Conservation (phyloP, 1,284 basidiomycete genomes). For the Cryptococcus amylolentus region DNA sequence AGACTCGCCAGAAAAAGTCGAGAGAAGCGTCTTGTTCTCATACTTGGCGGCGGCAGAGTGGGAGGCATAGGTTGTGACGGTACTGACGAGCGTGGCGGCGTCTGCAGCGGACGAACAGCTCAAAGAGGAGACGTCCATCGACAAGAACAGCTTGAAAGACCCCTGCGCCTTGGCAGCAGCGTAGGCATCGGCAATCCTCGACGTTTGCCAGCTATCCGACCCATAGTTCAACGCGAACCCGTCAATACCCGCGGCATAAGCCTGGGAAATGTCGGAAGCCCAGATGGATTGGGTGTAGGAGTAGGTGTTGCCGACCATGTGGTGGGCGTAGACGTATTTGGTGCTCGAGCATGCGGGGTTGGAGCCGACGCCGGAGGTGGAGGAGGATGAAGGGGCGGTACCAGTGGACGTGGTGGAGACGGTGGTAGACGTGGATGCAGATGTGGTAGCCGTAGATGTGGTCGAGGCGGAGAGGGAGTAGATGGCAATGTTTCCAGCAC, state of each 20-base stretch:
- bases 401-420: conserved; percentile 1
- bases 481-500: conserved; percentile 2
- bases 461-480: conserved; percentile 2
- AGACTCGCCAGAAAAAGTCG: conserved; percentile 70
- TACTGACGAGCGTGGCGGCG: conserved; percentile 56
- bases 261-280: conserved; percentile 45
- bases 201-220: conserved; percentile 62
- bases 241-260: conserved; percentile 52
- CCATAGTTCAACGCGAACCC: conserved; percentile 67
- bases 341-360: conserved; percentile 18
- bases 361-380: conserved; percentile 15
- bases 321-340: conserved; percentile 44
- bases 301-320: conserved; percentile 49
- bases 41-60: conserved; percentile 65
- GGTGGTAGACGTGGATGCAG: conserved; percentile 6
- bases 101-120: conserved; percentile 59
- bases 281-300: conserved; percentile 42
- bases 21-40: conserved; percentile 59
- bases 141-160: conserved; percentile 71
- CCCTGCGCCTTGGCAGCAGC: conserved; percentile 44
- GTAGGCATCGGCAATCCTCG: conserved; percentile 64
- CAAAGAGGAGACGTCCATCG: conserved; percentile 41
- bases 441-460: background rate
- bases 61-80: conserved; percentile 58
- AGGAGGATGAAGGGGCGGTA: conserved; percentile 6